Evolutionary conservation across 164 flowering plant genomes (phyloP).

Genomic region (Liriodendron chinense): DNA sequence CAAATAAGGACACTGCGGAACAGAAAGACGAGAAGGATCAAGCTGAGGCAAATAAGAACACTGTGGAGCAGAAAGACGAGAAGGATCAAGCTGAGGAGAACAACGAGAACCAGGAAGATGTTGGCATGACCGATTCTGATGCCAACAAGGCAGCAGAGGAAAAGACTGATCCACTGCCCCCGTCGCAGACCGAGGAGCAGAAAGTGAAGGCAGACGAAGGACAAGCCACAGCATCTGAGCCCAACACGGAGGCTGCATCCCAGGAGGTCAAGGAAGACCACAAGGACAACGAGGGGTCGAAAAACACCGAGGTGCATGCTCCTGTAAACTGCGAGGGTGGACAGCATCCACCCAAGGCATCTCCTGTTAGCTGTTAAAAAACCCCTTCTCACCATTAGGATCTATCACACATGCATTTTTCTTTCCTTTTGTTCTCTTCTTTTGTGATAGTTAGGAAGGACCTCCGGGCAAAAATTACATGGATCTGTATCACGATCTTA

Average conservation of each 20-base stretch:
- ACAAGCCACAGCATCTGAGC: constrained; percentile 9
- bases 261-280: constrained; percentile 7
- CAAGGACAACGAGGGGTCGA: constrained; percentile 10
- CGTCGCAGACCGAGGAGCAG: constrained; percentile 1
- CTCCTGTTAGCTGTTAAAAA: constrained; percentile 21
- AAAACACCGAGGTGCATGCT: constrained; percentile 2
- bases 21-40: too few relatives aligned
- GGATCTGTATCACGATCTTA: not conserved
- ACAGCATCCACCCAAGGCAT: constrained; percentile 22
- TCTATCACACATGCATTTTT: not conserved
- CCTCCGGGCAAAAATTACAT: too few relatives aligned
- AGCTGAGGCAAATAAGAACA: constrained; percentile 1
- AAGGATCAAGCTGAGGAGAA: constrained; percentile 7
- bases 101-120: constrained; percentile 10
- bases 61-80: not conserved
- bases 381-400: not conserved
- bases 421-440: not conserved
- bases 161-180: not conserved
- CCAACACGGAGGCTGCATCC: constrained; percentile 8
- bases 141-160: constrained; percentile 1
- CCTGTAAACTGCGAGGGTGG: constrained; percentile 13
- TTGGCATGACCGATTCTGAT: constrained; percentile 4
- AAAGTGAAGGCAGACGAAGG: constrained; percentile 9
- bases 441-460: not conserved
- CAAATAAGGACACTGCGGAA: not conserved